A percentile compares a stretch with the other conserved stretches of the same genome.
phyloP scores from a whole-genome alignment of 2,329 filamentous ascomycete genomes.

The Aspergillus chevalieri region DNA sequence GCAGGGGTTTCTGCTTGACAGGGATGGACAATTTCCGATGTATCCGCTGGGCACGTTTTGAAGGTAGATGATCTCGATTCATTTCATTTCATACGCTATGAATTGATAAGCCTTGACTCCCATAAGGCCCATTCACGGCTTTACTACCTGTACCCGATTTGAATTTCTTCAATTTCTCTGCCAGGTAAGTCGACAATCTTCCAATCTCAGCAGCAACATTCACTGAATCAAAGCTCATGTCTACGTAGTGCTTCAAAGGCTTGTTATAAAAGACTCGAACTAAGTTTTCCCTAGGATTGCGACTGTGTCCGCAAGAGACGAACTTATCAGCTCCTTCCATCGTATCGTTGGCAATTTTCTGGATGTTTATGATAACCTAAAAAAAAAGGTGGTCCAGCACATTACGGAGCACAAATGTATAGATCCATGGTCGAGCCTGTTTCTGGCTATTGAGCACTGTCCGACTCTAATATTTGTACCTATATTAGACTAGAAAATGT shows the following conservation, averaged over 20 bases:
- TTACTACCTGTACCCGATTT: neutral
- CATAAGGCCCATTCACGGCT: neutral
- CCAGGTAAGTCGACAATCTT: constrained; percentile 1
- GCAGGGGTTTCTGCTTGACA: constrained; percentile 20
- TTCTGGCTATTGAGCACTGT: too few species aligned
- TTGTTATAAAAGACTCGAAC: too few species aligned
- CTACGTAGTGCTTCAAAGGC: neutral
- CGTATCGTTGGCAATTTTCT: too few species aligned
- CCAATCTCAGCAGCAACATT: constrained; percentile 1
- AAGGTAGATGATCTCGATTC: neutral
- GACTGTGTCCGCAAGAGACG: too few species aligned
- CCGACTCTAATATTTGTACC: too few species aligned
- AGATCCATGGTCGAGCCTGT: too few species aligned
- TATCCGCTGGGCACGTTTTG: constrained; percentile 11
- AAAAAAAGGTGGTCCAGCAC: too few species aligned
- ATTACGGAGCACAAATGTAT: too few species aligned
- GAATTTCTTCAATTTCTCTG: constrained; percentile 1
- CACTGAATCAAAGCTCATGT: neutral
- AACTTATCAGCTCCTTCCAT: too few species aligned
- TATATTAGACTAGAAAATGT: too few species aligned
- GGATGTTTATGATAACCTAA: too few species aligned
- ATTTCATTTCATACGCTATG: neutral
- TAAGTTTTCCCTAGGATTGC: too few species aligned
- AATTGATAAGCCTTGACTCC: neutral
- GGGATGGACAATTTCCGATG: constrained; percentile 16